Percentiles rank a stretch among this genome's conserved stretches.
Evolutionary conservation across 2,329 filamentous ascomycete species (phyloP).

Genomic region (Diaporthe ampelina): DNA sequence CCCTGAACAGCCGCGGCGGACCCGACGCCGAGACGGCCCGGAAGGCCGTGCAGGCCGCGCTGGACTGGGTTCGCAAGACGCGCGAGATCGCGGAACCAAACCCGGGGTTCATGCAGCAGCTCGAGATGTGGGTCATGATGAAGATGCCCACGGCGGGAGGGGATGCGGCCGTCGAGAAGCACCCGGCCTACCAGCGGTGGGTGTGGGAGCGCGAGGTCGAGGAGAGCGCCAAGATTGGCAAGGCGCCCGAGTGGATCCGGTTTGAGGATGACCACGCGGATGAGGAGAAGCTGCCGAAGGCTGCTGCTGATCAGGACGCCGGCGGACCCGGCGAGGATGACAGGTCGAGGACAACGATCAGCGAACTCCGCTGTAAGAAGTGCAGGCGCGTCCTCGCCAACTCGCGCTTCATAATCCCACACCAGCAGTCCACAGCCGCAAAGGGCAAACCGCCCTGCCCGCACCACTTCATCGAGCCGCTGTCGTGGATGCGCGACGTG

Average conservation of each 20-base stretch:
- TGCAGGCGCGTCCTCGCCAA: constrained; percentile 79
- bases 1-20: constrained; percentile 43
- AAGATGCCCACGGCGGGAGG: constrained; percentile 76
- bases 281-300: constrained; percentile 55
- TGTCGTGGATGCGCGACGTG: constrained; percentile 93
- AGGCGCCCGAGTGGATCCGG: constrained; percentile 84
- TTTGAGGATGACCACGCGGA: constrained; percentile 79
- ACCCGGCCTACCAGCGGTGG: constrained; percentile 85
- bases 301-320: constrained; percentile 38
- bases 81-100: constrained; percentile 91
- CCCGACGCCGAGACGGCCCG: constrained; percentile 53
- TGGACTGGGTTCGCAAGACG: constrained; percentile 77
- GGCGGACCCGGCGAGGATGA: too few relatives aligned
- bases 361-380: constrained; percentile 87
- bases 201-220: constrained; percentile 68
- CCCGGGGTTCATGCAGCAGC: constrained; percentile 89
- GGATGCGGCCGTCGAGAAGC: constrained; percentile 65
- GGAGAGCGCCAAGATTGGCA: constrained; percentile 76
- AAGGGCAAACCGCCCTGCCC: constrained; percentile 67
- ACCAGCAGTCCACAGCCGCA: constrained; percentile 59
- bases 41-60: constrained; percentile 70
- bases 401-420: constrained; percentile 74
- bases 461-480: constrained; percentile 90
- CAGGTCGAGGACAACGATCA: constrained; percentile 34
- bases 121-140: constrained; percentile 91